A percentile compares a stretch with the other conserved stretches of the same genome.
phyloP scores from a whole-genome alignment of 352 stramenopile genomes.

The Globisporangium abappressorium region DNA sequence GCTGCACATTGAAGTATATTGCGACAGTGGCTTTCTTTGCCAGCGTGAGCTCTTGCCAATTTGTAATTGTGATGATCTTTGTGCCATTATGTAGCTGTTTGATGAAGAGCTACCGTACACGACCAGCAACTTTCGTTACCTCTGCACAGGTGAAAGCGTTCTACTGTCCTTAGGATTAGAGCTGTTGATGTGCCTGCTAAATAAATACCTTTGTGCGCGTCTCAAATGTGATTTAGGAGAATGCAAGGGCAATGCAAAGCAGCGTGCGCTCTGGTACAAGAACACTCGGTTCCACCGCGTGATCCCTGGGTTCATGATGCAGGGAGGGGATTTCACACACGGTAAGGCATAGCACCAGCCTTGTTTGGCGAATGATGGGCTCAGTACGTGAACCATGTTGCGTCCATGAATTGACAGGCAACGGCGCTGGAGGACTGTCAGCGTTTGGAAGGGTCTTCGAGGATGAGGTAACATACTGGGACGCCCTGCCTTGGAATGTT shows the following conservation, averaged over 20 bases:
- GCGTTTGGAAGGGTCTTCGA: constrained; percentile 95
- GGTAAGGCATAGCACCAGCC: constrained; percentile 28
- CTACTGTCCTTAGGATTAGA: neutral
- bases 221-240: constrained; percentile 26
- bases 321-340: constrained; percentile 92
- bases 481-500: neutral
- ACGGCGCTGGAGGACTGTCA: constrained; percentile 91
- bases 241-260: constrained; percentile 45
- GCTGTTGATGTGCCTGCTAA: neutral
- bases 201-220: neutral
- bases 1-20: constrained; percentile 60
- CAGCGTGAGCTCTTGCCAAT: neutral
- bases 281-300: constrained; percentile 96
- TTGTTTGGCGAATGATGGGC: neutral
- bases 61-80: neutral
- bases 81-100: constrained; percentile 42
- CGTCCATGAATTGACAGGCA: constrained; percentile 36
- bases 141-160: constrained; percentile 47
- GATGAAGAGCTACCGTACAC: constrained; percentile 68
- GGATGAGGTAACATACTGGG: constrained; percentile 84
- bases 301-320: constrained; percentile 99
- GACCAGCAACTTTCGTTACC: constrained; percentile 65
- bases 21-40: neutral
- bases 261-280: constrained; percentile 89
- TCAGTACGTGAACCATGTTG: too few relatives aligned